A percentile compares a stretch with the other conserved stretches of the same genome.
Conservation (phyloP, 2,329 filamentous ascomycete genomes). For the Paramyrothecium roridum region DNA sequence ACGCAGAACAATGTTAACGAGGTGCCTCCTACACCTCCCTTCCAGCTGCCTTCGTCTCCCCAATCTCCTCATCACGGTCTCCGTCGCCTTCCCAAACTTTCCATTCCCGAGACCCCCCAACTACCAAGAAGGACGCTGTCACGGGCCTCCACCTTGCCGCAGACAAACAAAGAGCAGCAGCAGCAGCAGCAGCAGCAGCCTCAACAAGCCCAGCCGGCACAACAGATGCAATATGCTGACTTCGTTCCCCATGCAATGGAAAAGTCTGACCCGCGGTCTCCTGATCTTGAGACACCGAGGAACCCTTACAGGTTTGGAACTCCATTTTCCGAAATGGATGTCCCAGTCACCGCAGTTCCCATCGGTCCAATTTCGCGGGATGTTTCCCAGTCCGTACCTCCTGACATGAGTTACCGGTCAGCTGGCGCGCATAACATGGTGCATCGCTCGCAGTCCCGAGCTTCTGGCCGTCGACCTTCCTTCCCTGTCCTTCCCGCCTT, state of each 20-base stretch:
- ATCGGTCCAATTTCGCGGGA: slow-evolving; percentile 73
- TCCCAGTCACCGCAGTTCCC: slow-evolving; percentile 73
- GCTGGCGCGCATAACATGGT: slow-evolving; percentile 29
- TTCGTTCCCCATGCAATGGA: slow-evolving; percentile 53
- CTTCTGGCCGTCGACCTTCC: slow-evolving; percentile 62
- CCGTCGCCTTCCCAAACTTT: slow-evolving; percentile 58
- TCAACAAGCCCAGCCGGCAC: slow-evolving; percentile 13
- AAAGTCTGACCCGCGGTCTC: slow-evolving; percentile 46
- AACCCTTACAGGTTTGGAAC: slow-evolving; percentile 76
- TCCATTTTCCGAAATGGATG: slow-evolving; percentile 86
- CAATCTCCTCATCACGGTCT: slow-evolving; percentile 51
- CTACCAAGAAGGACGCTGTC: slow-evolving; percentile 20
- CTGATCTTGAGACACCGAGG: slow-evolving; percentile 53
- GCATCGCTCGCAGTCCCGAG: slow-evolving; percentile 49
- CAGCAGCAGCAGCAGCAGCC: slow-evolving; percentile 17
- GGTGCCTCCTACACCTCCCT: slow-evolving; percentile 67
- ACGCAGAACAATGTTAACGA: slow-evolving; percentile 42
- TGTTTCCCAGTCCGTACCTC: slow-evolving; percentile 85
- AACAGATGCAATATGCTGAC: slow-evolving; percentile 16
- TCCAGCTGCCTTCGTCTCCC: slow-evolving; percentile 55
- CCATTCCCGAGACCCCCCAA: slow-evolving; percentile 47
- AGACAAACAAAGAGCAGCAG: slow-evolving; percentile 16
- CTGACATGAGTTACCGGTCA: slow-evolving; percentile 79
- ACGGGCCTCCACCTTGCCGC: slow-evolving; percentile 23
- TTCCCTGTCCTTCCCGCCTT: slow-evolving; percentile 67